Percentiles rank a stretch among this genome's conserved stretches.
phyloP scores from a whole-genome alignment of 2,329 filamentous ascomycete species.

The Aspergillus pseudonomiae region DNA sequence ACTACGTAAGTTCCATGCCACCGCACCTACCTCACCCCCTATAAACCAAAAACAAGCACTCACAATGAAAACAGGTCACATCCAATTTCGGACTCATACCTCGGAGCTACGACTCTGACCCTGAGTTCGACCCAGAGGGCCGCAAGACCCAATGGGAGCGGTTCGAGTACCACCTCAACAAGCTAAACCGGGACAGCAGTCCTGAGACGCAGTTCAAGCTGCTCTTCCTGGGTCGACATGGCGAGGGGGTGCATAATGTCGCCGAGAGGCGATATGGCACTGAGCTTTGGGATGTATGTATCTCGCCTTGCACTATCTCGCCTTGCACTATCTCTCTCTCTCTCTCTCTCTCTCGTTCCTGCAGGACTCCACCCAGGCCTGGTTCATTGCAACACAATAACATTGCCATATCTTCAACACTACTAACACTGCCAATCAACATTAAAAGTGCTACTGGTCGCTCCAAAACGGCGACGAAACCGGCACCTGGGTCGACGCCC shows the following conservation, averaged over 20 bases:
- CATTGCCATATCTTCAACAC: neutral
- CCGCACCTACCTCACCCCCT: neutral
- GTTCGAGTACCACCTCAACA: constrained; percentile 51
- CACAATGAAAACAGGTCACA: constrained; percentile 32
- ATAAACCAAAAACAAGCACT: neutral
- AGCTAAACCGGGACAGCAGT: constrained; percentile 46
- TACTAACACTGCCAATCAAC: neutral
- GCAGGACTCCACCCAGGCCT: neutral
- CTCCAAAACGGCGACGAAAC: constrained; percentile 60
- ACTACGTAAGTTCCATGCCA: constrained; percentile 46
- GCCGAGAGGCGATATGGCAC: constrained; percentile 62
- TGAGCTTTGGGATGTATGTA: constrained; percentile 60
- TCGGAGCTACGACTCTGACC: constrained; percentile 48
- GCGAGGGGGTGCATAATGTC: constrained; percentile 64
- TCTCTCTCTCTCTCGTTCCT: neutral
- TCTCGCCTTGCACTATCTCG: neutral
- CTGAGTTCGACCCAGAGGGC: constrained; percentile 28
- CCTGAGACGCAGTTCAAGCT: constrained; percentile 54
- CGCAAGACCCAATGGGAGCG: constrained; percentile 58
- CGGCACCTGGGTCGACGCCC: constrained; percentile 61
- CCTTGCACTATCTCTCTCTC: no score
- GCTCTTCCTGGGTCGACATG: constrained; percentile 63
- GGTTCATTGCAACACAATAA: neutral
- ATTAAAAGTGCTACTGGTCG: constrained; percentile 58
- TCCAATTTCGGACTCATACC: constrained; percentile 55